These are phyloP conservation scores for Sideroxylon spinosum DNA, from an alignment of 179 eudicot species.

Conservation along the genomic window DNA sequence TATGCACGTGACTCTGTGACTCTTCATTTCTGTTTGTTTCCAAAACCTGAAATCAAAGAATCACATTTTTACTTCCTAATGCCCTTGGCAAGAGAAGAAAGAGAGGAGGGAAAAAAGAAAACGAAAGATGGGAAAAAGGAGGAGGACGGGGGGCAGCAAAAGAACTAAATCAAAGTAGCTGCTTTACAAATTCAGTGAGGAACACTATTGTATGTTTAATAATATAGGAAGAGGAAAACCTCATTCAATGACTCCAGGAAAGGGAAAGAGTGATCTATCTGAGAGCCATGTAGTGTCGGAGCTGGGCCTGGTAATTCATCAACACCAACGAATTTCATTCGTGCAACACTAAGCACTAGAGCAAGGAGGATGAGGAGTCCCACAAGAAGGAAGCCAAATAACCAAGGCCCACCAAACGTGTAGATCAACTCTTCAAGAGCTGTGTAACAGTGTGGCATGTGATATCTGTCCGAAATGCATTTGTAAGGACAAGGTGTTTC, in stretches of 20 bases:
- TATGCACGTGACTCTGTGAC: conserved; percentile 93
- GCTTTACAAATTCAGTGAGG: no score
- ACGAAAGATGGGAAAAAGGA: neutral
- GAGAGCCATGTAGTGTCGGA: conserved; percentile 90
- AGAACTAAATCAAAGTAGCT: neutral
- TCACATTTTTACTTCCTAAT: neutral
- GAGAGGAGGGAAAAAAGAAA: neutral
- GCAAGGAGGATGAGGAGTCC: conserved; percentile 86
- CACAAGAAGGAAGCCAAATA: conserved; percentile 78
- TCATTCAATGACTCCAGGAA: conserved; percentile 97
- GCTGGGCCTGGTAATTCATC: conserved; percentile 88
- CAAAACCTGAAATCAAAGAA: conserved; percentile 59
- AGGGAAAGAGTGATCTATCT: conserved; percentile 95
- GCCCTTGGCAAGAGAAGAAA: neutral
- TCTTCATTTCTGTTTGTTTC: conserved; percentile 97
- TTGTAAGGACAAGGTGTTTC: conserved; percentile 91
- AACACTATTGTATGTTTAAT: neutral
- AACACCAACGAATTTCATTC: conserved; percentile 87
- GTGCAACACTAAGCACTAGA: conserved; percentile 94
- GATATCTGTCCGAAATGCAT: conserved; percentile 91
- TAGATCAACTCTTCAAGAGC: conserved; percentile 95
- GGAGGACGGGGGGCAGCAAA: neutral
- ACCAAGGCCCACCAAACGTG: conserved; percentile 99
- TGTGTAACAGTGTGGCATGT: conserved; percentile 92
- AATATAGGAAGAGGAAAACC: conserved; percentile 33